These are phyloP conservation scores for Chrysoporthe puriensis DNA, from an alignment of 2,329 filamentous ascomycete species.

Conservation along the genomic window DNA sequence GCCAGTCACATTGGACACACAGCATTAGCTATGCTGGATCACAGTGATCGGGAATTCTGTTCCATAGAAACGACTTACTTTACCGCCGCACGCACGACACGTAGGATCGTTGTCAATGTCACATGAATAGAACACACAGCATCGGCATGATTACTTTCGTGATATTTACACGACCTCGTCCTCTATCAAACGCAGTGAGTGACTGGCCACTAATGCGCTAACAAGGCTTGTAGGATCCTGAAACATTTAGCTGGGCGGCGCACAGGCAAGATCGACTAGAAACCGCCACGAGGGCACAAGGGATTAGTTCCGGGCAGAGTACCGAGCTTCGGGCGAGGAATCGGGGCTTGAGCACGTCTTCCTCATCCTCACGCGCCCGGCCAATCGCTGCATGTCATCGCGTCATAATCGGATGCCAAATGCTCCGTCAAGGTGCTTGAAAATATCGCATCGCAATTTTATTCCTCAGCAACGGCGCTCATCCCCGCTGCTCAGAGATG, in stretches of 20 bases:
- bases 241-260: neutral
- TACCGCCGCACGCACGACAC: neutral
- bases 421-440: neutral
- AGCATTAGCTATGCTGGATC: constrained; percentile 8
- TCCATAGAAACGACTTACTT: neutral
- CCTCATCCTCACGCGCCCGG: neutral
- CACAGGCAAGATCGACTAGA: neutral
- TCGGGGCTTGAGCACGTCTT: neutral
- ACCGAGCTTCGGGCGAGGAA: neutral
- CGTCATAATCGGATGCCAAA: constrained; percentile 2
- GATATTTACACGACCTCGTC: neutral
- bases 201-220: neutral
- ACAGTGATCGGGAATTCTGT: neutral
- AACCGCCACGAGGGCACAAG: constrained; percentile 1
- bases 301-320: neutral
- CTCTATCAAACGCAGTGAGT: neutral
- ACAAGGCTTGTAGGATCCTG: neutral
- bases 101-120: neutral
- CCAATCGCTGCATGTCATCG: neutral
- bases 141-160: neutral
- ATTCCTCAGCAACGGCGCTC: neutral
- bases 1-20: constrained; percentile 4
- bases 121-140: neutral
- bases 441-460: constrained; percentile 9
- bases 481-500: neutral